Conservation (phyloP, 805 yeast genomes). For the Metschnikowia peoriensis region DNA sequence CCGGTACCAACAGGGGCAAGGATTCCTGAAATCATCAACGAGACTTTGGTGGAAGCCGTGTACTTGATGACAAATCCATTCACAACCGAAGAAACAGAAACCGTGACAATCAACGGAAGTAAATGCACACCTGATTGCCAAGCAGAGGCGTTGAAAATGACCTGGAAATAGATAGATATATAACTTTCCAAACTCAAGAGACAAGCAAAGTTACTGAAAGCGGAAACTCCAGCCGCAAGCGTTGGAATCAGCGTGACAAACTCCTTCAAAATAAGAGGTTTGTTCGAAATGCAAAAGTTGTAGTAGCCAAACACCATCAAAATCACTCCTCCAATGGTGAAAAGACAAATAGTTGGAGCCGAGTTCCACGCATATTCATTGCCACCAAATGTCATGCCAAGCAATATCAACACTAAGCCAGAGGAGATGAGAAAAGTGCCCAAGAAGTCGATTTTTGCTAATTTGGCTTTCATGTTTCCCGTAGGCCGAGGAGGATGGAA, state of each 20-base stretch:
- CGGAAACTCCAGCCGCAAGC: conserved; percentile 36
- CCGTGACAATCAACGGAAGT: conserved; percentile 35
- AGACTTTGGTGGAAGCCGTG: conserved; percentile 30
- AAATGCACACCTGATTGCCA: conserved; percentile 38
- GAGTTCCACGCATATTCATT: conserved; percentile 51
- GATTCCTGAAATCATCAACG: conserved; percentile 29
- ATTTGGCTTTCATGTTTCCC: conserved; percentile 36
- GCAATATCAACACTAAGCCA: conserved; percentile 44
- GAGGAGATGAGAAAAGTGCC: conserved; percentile 46
- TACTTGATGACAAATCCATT: conserved; percentile 32
- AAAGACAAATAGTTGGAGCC: conserved; percentile 47
- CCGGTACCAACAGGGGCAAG: conserved; percentile 37
- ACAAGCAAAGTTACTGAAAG: conserved; percentile 34
- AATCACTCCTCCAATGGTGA: conserved; percentile 45
- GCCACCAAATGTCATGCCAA: conserved; percentile 58
- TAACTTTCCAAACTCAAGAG: conserved; percentile 39
- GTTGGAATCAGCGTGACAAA: conserved; percentile 38
- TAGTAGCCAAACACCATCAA: conserved; percentile 35
- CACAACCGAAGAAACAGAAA: conserved; percentile 29
- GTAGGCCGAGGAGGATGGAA: conserved; percentile 48
- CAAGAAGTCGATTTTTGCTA: conserved; percentile 46
- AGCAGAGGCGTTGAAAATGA: conserved; percentile 31
- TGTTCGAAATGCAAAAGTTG: conserved; percentile 39
- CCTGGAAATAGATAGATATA: conserved; percentile 40
- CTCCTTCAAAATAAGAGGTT: conserved; percentile 47